Evolutionary conservation across 768 basidiomycete species (phyloP).

Genomic region (Panaeolus papilionaceus): DNA sequence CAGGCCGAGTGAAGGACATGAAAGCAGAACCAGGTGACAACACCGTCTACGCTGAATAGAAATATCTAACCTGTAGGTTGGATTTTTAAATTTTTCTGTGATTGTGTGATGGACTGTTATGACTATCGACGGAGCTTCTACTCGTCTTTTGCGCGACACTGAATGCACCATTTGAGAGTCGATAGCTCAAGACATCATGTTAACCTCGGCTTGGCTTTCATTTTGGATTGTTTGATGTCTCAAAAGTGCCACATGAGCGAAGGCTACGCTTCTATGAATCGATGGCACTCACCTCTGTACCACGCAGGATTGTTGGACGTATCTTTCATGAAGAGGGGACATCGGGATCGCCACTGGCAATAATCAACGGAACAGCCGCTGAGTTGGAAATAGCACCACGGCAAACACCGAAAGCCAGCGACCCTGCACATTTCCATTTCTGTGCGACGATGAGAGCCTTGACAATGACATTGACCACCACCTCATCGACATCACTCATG

Average conservation of each 20-base stretch:
- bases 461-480: background rate
- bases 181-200: background rate
- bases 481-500: slow-evolving; percentile 2
- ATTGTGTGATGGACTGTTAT: background rate
- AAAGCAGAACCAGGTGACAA: background rate
- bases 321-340: background rate
- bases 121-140: background rate
- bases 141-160: background rate
- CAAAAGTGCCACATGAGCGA: background rate
- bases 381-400: slow-evolving; percentile 11
- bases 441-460: background rate
- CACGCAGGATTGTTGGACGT: background rate
- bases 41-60: background rate
- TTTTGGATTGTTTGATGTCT: background rate
- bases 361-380: slow-evolving; percentile 11
- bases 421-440: background rate
- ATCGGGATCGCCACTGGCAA: background rate
- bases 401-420: background rate
- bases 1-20: slow-evolving; percentile 2
- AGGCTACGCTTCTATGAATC: background rate
- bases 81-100: background rate
- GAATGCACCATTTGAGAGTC: background rate
- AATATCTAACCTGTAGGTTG: slow-evolving; percentile 11
- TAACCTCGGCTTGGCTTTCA: background rate
- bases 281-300: too few relatives aligned